phyloP scores from a whole-genome alignment of 164 flowering plant genomes.

The Nymphaea thermarum region DNA sequence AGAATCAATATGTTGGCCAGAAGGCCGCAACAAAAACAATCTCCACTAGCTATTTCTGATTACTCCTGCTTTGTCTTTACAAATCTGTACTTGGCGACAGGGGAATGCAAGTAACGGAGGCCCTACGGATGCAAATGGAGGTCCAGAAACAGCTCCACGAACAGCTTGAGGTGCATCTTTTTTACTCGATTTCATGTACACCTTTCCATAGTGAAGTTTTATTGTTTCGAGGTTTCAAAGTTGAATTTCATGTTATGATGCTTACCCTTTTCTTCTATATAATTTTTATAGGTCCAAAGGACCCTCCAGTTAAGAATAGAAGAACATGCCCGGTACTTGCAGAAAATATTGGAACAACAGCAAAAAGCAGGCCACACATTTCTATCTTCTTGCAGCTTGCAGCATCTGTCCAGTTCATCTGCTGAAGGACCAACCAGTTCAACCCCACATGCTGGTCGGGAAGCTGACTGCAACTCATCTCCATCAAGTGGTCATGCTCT shows the following conservation, averaged over 20 bases:
- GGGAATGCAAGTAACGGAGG: constrained; percentile 72
- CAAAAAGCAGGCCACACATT: constrained; percentile 2
- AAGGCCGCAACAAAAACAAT: not conserved
- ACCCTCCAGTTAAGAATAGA: constrained; percentile 2
- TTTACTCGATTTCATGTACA: not conserved
- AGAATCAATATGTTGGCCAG: no score
- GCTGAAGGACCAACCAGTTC: constrained; percentile 1
- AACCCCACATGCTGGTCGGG: constrained; percentile 16
- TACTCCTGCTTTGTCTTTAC: no score
- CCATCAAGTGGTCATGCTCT: constrained; percentile 1
- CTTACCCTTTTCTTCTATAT: not conserved
- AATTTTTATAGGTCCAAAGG: not conserved
- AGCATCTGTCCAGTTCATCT: constrained; percentile 13
- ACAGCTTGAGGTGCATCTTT: constrained; percentile 59
- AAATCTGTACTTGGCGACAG: constrained; percentile 15
- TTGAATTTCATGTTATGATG: not conserved
- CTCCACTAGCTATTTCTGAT: no score
- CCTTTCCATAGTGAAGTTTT: not conserved
- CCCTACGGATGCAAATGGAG: constrained; percentile 73
- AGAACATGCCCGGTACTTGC: constrained; percentile 2
- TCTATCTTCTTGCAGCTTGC: constrained; percentile 12
- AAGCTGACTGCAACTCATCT: constrained; percentile 16
- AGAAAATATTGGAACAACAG: not conserved
- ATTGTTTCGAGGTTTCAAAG: no score
- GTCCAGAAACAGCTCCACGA: constrained; percentile 81